These are phyloP conservation scores for Priceomyces medius DNA, from an alignment of 805 yeast species.

Conservation along the genomic window DNA sequence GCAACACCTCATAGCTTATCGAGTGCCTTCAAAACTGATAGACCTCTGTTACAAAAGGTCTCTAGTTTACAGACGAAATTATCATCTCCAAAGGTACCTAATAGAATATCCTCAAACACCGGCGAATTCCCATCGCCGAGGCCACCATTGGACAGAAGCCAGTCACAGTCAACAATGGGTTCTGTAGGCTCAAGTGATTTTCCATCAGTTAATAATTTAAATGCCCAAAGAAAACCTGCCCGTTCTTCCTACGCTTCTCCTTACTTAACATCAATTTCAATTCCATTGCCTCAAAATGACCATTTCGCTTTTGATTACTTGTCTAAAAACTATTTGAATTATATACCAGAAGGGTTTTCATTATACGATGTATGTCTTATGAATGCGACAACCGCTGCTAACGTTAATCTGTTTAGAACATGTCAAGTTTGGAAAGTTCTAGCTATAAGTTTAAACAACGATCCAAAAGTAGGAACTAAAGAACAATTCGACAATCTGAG, in stretches of 20 bases:
- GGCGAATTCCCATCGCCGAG: slow-evolving; percentile 9
- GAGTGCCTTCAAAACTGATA: not conserved
- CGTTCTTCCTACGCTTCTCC: slow-evolving; percentile 26
- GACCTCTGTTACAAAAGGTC: slow-evolving; percentile 1
- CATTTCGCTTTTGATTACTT: slow-evolving; percentile 46
- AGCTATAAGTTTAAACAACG: slow-evolving; percentile 45
- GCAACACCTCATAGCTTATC: not conserved
- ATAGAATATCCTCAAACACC: not conserved
- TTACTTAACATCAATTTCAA: slow-evolving; percentile 39
- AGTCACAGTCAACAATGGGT: slow-evolving; percentile 38
- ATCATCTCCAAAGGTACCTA: slow-evolving; percentile 19
- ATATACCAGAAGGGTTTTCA: slow-evolving; percentile 48
- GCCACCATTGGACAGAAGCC: slow-evolving; percentile 31
- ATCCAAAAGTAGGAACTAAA: slow-evolving; percentile 7
- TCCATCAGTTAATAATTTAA: slow-evolving; percentile 9
- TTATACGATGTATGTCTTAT: slow-evolving; percentile 54
- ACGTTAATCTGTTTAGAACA: slow-evolving; percentile 51
- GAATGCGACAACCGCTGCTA: slow-evolving; percentile 57
- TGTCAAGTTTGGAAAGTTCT: slow-evolving; percentile 64
- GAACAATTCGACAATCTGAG: slow-evolving; percentile 1
- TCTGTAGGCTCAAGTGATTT: slow-evolving; percentile 22
- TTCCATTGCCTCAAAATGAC: slow-evolving; percentile 46
- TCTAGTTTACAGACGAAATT: slow-evolving; percentile 5
- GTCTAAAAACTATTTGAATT: slow-evolving; percentile 47
- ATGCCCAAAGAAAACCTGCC: slow-evolving; percentile 9